Base-by-base conservation (phyloP, 805 yeast species). In the Yarrowia osloensis region DNA sequence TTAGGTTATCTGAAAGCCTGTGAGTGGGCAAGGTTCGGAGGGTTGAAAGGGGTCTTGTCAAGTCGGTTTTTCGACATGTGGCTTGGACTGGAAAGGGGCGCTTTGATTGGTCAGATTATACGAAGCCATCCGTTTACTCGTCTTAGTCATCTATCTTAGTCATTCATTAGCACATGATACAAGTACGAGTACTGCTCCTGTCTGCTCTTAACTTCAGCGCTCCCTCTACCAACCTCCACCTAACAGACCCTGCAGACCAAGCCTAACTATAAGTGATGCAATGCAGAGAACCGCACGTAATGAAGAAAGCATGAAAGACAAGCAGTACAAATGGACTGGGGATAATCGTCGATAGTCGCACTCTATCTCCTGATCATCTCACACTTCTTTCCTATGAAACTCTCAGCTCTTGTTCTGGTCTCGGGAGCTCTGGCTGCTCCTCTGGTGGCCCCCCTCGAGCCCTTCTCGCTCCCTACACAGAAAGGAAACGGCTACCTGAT, bases 241-340 rank as follows among this genome's bases (percentile, higher is more conserved):
- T 49, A 46, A 28, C 54, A 29, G 54, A 50, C 55, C 55, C 55
- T 50, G 55, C 55, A 50, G 54, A n/a, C 35, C 37, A 28, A 28
- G 54, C 22, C 54, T 49, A 49, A 46, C 37, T 29, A 24, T 50
- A 50, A 31, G 24, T 24, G 35, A 28, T 28, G 54, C 31, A 12
- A 24, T n/a, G 47, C 19, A 46, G 13, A 11, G 12, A 15, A 26
- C 31, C 31, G 6, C 31, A 8, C 31, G 31, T 8, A 33, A 33
- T 15, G n/a, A 13, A 12, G 55, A 49, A 29, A 49, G 17, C 24
- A 15, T 12, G 19, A 28, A 17, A 47, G 35, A 28, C 54, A 47
- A 29, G 54, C 35, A 33, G 13, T 47, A 47, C 35, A 47, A 47
- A 19, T 22, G 8, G 29, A 17, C 21, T 8, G 15, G 6, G 6